Evolutionary conservation across 345 rosid genomes (phyloP).

Genomic region (Hibiscus syriacus): DNA sequence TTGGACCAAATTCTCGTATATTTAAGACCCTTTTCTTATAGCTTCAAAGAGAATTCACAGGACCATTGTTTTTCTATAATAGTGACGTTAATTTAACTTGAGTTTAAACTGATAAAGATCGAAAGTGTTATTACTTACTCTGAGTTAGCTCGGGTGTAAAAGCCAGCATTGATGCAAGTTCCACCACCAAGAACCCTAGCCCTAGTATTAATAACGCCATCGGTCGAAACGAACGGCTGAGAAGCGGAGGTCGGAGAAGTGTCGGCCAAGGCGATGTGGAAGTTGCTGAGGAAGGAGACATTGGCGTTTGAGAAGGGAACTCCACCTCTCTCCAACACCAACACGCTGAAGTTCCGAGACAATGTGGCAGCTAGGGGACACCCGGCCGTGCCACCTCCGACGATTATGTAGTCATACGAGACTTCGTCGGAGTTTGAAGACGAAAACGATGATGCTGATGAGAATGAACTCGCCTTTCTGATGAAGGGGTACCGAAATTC

Average conservation of each 20-base stretch:
- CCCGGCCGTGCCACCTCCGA: constrained; percentile 97
- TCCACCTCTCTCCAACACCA: constrained; percentile 91
- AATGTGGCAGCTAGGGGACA: constrained; percentile 91
- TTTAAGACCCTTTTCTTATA: too few relatives aligned
- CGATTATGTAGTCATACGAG: constrained; percentile 66
- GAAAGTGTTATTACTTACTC: too few relatives aligned
- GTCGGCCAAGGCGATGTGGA: constrained; percentile 74
- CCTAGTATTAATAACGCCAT: constrained; percentile 83
- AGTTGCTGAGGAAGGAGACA: constrained; percentile 68
- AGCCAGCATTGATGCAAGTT: constrained; percentile 86
- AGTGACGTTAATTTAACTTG: too few relatives aligned
- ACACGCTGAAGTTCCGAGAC: constrained; percentile 64
- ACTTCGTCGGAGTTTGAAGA: constrained; percentile 34
- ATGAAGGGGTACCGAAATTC: constrained; percentile 61
- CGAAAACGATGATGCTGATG: constrained; percentile 50
- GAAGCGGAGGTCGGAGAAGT: constrained; percentile 73
- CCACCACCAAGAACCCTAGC: constrained; percentile 95
- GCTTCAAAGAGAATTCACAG: too few relatives aligned
- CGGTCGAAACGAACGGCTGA: constrained; percentile 73
- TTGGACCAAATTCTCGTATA: too few relatives aligned
- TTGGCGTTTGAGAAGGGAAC: constrained; percentile 88
- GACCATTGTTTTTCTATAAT: too few relatives aligned
- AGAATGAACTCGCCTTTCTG: constrained; percentile 64
- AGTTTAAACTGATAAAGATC: too few relatives aligned
- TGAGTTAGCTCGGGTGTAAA: constrained; percentile 69